Evolutionary conservation across 116 monocot species (phyloP).

Genomic region (Posidonia oceanica): DNA sequence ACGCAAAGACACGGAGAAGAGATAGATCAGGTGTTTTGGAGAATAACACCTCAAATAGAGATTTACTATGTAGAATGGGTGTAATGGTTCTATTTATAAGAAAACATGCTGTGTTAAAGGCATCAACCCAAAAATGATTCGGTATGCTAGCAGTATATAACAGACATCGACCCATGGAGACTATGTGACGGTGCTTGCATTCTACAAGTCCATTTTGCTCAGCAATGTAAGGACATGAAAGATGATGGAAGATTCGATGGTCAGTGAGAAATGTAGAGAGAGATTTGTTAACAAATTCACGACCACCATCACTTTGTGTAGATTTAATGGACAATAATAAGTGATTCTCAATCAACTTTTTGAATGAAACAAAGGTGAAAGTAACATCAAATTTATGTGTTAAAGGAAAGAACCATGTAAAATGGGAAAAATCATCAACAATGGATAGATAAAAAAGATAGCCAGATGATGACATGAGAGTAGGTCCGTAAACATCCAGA

Average conservation of each 20-base stretch:
- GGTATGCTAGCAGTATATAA: not conserved
- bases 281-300: not conserved
- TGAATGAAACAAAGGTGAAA: not conserved
- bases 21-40: too few species aligned
- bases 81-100: too few species aligned
- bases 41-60: too few species aligned
- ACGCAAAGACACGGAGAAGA: not conserved
- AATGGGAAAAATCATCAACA: too few species aligned
- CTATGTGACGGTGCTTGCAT: not conserved
- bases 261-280: not conserved
- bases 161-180: not conserved
- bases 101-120: too few species aligned
- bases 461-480: too few species aligned
- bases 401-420: not conserved
- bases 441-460: too few species aligned
- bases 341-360: not conserved
- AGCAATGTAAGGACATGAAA: not conserved
- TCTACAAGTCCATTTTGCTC: not conserved
- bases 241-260: not conserved
- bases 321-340: not conserved
- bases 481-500: too few species aligned
- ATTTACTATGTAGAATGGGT: not conserved
- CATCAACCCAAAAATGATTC: not conserved
- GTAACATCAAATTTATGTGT: not conserved
- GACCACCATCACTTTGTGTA: not conserved